Evolutionary conservation across 176 grass and related monocot species (phyloP), one percentile per base, ranked within the genome.

Genomic region (Olyra latifolia): DNA sequence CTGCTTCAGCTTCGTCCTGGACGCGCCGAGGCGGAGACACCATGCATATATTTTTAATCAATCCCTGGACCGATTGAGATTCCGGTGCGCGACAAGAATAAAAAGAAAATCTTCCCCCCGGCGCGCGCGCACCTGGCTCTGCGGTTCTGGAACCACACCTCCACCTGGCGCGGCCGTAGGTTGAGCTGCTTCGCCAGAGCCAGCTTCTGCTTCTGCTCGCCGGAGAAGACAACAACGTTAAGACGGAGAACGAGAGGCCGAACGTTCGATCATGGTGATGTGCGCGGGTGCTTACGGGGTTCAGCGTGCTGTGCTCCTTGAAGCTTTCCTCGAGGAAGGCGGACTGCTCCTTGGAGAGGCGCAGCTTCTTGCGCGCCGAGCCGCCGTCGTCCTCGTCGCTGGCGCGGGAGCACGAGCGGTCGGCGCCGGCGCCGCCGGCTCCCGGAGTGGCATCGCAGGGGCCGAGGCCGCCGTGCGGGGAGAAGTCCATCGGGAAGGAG

Each of bases 1-100:
- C 58, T 99, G 97, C 84, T 99, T 99, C 93, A 99, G 88, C 88
- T 99, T 99, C 72, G 97, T 96, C 87, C 97, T 99, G 92, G 49
- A n/a, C 52, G 74, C 41, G 35, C 39, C 43, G 35, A 15, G 50
- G 62, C 49, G 17, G 44, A 35, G 3, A 32, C n/a, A 30, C 23
- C 16, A 23, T 15, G 29, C n/a, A n/a, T n/a, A n/a, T n/a, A n/a
- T 40, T 76, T 53, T 8, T 15, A 49, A 25, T 71, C 5, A 6
- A 40, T 7, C 30, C 25, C 35, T 41, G 3, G 24, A 39, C 52
- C 7, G 0, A 10, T 27, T 8, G n/a, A 75, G 69, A 75, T 76
- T 69, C 39, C 0, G 24, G 23, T 15, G 24, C 10, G 30, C n/a
- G 30, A 24, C 1, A 46, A 12, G 23, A 16, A 23, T 29, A 70